Conservation (phyloP, 2,329 filamentous ascomycete species). For the Ascochyta viciae-villosae region DNA sequence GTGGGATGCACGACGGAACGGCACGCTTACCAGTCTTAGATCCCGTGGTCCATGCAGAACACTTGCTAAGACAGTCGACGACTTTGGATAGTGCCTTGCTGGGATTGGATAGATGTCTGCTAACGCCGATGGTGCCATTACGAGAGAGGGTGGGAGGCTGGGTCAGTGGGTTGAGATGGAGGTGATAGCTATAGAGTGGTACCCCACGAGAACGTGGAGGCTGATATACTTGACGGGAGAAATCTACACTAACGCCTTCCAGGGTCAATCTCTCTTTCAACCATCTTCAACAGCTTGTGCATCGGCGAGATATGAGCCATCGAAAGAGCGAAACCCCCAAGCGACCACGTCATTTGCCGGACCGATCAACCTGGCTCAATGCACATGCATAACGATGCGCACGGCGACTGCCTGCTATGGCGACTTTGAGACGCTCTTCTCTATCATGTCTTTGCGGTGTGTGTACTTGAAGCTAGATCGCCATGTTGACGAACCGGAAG, state of each 20-base stretch:
- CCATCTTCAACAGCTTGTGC: slow-evolving; percentile 36
- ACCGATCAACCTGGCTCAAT: slow-evolving; percentile 46
- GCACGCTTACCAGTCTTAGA: slow-evolving; percentile 51
- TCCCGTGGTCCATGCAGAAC: slow-evolving; percentile 53
- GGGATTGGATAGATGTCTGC: slow-evolving; percentile 50
- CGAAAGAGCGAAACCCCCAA: slow-evolving; percentile 38
- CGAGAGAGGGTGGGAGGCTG: slow-evolving; percentile 33
- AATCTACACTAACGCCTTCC: slow-evolving; percentile 36
- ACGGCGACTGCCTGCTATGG: slow-evolving; percentile 37
- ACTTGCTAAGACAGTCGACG: slow-evolving; percentile 48
- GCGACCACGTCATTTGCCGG: slow-evolving; percentile 49
- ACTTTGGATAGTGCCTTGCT: slow-evolving; percentile 48
- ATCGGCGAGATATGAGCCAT: slow-evolving; percentile 48
- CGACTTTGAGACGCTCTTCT: slow-evolving; percentile 44
- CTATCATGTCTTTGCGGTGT: slow-evolving; percentile 42
- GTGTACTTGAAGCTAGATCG: slow-evolving; percentile 45
- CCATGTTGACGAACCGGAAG: slow-evolving; percentile 33
- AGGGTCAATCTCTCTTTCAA: slow-evolving; percentile 34
- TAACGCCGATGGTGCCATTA: slow-evolving; percentile 52
- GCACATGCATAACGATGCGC: slow-evolving; percentile 46
- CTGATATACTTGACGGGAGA: slow-evolving; percentile 47
- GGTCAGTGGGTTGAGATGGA: slow-evolving; percentile 28
- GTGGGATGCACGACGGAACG: slow-evolving; percentile 45
- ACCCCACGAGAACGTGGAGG: slow-evolving; percentile 50
- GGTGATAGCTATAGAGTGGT: slow-evolving; percentile 37